These are phyloP conservation scores for Fusarium sp. DNA, from an alignment of 2,329 filamentous ascomycete genomes.

Conservation along the genomic window DNA sequence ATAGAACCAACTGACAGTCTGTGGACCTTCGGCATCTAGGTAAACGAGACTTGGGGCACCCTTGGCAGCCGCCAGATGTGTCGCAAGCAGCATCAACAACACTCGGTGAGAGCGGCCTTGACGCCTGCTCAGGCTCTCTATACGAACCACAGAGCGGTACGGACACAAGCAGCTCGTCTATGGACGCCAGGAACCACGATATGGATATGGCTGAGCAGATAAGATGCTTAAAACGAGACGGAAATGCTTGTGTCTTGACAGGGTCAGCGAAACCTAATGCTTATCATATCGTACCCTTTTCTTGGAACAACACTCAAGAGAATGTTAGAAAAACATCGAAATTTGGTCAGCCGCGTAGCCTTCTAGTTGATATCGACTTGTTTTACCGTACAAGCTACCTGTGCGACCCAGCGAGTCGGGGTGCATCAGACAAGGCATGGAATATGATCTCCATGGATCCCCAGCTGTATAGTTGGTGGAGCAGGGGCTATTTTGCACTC, in stretches of 20 bases:
- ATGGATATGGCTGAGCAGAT: neutral
- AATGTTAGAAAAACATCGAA: neutral
- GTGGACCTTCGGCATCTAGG: neutral
- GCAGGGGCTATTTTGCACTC: neutral
- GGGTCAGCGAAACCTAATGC: neutral
- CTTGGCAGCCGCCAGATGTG: neutral
- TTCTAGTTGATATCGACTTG: neutral
- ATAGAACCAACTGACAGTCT: neutral
- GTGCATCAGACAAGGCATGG: neutral
- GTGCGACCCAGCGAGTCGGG: neutral
- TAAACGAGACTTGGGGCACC: neutral
- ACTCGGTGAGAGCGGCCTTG: neutral
- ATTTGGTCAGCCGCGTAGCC: neutral
- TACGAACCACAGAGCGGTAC: neutral
- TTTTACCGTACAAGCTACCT: neutral
- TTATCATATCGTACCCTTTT: neutral
- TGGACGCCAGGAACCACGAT: neutral
- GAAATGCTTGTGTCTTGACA: neutral
- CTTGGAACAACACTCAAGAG: neutral
- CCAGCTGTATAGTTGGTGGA: neutral
- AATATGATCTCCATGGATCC: neutral
- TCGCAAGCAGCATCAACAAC: neutral
- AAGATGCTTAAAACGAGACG: neutral
- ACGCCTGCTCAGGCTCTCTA: neutral
- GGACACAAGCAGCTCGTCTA: neutral